These are phyloP conservation scores for Peribolospora kevripleyi DNA, from an alignment of 768 basidiomycete genomes.

Conservation along the genomic window DNA sequence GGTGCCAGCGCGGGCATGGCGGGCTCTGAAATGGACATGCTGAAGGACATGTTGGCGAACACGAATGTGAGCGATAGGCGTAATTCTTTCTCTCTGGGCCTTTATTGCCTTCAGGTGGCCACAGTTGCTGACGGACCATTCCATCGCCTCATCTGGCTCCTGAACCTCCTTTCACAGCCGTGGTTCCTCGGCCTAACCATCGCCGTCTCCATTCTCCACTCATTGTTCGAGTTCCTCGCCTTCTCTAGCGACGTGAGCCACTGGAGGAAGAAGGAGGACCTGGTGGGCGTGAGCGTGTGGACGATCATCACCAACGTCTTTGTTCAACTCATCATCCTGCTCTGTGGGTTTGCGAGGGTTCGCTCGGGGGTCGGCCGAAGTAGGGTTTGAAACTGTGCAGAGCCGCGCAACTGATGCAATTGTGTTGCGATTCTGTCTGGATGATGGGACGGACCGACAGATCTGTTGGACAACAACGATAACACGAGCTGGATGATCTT, in stretches of 20 bases:
- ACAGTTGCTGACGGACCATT: not conserved
- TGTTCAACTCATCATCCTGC: conserved; percentile 45
- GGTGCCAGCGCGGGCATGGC: conserved; percentile 29
- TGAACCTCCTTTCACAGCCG: conserved; percentile 25
- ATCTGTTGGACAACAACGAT: conserved; percentile 81
- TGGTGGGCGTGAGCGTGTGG: conserved; percentile 81
- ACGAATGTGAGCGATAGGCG: conserved; percentile 10
- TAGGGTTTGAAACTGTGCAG: no score
- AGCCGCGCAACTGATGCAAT: no score
- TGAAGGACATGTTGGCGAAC: conserved; percentile 69
- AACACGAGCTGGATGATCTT: conserved; percentile 98
- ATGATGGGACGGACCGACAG: no score
- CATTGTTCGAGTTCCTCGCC: conserved; percentile 54
- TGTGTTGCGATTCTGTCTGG: no score
- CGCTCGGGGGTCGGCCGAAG: not conserved
- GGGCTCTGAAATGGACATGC: conserved; percentile 64
- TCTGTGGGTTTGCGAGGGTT: conserved; percentile 23
- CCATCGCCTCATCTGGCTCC: conserved; percentile 32
- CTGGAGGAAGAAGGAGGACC: conserved; percentile 72
- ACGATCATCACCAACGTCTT: conserved; percentile 75
- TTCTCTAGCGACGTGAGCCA: conserved; percentile 88
- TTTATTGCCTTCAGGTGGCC: not conserved
- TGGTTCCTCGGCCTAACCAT: conserved; percentile 67
- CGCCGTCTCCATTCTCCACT: conserved; percentile 64
- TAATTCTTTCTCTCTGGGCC: not conserved